phyloP scores from a whole-genome alignment of 1,284 basidiomycete species.

The Psilocybe mexicana region DNA sequence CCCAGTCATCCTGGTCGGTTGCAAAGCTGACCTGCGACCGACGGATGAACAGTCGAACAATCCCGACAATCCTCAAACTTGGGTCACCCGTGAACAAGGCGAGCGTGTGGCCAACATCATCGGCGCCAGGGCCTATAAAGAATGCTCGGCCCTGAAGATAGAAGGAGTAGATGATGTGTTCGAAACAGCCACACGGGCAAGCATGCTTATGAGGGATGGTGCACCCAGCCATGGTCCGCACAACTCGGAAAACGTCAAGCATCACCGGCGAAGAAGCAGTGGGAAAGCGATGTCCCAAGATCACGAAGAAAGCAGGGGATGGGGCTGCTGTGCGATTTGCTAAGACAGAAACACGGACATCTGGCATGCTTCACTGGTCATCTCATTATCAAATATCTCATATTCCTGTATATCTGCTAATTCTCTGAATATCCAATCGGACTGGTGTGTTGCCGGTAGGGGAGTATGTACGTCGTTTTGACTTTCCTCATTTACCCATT shows the following conservation, averaged over 20 bases:
- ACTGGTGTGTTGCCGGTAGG: constrained; percentile 16
- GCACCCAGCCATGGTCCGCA: constrained; percentile 51
- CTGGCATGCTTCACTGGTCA: constrained; percentile 10
- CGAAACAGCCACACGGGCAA: constrained; percentile 90
- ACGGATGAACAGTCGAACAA: constrained; percentile 39
- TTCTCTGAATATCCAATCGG: constrained; percentile 20
- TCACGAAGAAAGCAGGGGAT: constrained; percentile 44
- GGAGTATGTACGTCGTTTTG: constrained; percentile 17
- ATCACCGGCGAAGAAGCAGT: constrained; percentile 50
- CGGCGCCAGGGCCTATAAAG: constrained; percentile 89
- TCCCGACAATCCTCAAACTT: constrained; percentile 45
- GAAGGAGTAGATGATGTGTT: constrained; percentile 96
- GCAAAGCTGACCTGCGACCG: constrained; percentile 83
- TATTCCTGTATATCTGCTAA: constrained; percentile 19
- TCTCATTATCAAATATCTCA: constrained; percentile 12
- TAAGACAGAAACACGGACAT: constrained; percentile 26
- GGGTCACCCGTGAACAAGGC: constrained; percentile 73
- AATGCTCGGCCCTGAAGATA: constrained; percentile 89
- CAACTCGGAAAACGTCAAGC: constrained; percentile 41
- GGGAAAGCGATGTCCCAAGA: constrained; percentile 46
- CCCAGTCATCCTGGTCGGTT: constrained; percentile 84
- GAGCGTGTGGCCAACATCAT: constrained; percentile 79
- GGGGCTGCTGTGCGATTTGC: constrained; percentile 64
- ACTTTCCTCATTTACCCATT: constrained; percentile 9
- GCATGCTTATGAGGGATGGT: constrained; percentile 90